These are phyloP conservation scores for Avena insularis DNA, from an alignment of 176 grass and related monocot species.

Conservation along the genomic window DNA sequence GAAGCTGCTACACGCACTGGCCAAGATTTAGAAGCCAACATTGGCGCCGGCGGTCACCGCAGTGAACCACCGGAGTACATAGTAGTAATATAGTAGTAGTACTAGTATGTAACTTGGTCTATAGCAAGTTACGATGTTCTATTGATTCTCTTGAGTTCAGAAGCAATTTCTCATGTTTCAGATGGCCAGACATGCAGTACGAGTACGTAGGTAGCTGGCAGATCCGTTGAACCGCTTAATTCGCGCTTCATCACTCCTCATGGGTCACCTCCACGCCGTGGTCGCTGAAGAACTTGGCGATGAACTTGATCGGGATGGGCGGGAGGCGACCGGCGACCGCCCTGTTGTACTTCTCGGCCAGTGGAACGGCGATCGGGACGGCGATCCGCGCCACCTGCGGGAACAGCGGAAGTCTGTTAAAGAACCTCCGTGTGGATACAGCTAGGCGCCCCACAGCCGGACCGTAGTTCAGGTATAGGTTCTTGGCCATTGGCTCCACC, in stretches of 20 bases:
- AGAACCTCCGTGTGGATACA: conserved; percentile 40
- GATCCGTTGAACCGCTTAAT: not conserved
- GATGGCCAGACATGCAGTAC: too few species aligned
- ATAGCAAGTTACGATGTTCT: not conserved
- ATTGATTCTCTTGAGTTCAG: not conserved
- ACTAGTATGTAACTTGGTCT: not conserved
- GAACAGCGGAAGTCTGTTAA: conserved; percentile 55
- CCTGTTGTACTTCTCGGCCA: conserved; percentile 58
- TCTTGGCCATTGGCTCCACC: conserved; percentile 18
- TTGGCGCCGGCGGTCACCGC: not conserved
- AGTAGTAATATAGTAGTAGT: too few species aligned
- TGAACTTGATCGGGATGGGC: conserved; percentile 48
- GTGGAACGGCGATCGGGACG: conserved; percentile 40
- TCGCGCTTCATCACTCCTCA: not conserved
- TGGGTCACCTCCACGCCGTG: not conserved
- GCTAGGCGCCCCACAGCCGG: conserved; percentile 43
- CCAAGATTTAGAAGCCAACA: not conserved
- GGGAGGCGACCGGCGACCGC: conserved; percentile 42
- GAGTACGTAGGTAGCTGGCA: too few species aligned
- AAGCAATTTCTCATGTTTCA: not conserved
- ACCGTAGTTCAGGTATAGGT: conserved; percentile 41
- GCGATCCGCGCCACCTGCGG: conserved; percentile 52
- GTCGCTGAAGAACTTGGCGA: conserved; percentile 49
- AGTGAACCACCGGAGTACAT: not conserved
- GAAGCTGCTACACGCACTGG: not conserved